Base-by-base conservation (phyloP, 129 eudicot genomes). In the Oenanthe sinensis region DNA sequence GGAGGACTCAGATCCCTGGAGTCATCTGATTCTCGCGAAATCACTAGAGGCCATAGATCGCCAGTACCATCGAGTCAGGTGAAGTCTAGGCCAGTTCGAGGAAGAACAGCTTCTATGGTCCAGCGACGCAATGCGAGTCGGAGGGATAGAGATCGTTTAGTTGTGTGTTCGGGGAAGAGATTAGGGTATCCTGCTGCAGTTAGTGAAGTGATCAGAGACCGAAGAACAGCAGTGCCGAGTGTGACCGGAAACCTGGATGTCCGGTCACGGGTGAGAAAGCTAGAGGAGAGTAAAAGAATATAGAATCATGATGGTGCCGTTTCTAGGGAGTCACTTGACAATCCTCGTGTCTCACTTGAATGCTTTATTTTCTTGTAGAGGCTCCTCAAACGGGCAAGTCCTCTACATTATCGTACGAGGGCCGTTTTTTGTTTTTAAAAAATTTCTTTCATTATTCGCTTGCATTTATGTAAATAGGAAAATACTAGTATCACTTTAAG, bases 271-370 rank as follows among this genome's bases (percentile, higher is more conserved):
- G 88, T 20, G 43, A 73, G 46, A 3, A 75, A 70, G 1, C 73
- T 58, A 15, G 85, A 80, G 74, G 69, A 30, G 63, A 75, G 16
- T 2, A 46, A 44, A 40, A 42, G 30, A 40, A 24, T 40, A 52
- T 82, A 79, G 77, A 71, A 49, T 67, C 48, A 36, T 17, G 68
- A 79, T 72, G 88, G 81, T 74, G 85, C 62, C 78, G 83, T 85
- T 16, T 73, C 54, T n/a, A 82, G 79, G 8, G 95, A 92, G 81
- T 86, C 97, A 48, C 78, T 92, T 46, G 97, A 92, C 74, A 90
- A 92, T 52, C 96, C 97, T 80, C 86, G 87, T 48, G 96, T 92
- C 68, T 90, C 97, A 5, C 82, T 91, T 10, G 97, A 91, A 81
- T 91, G 97, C 82, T 91, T 91, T 58, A 91, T 91, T 84, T 91